Evolutionary conservation across 2,329 filamentous ascomycete species (phyloP).

Genomic region (Periconia macrospinosa): DNA sequence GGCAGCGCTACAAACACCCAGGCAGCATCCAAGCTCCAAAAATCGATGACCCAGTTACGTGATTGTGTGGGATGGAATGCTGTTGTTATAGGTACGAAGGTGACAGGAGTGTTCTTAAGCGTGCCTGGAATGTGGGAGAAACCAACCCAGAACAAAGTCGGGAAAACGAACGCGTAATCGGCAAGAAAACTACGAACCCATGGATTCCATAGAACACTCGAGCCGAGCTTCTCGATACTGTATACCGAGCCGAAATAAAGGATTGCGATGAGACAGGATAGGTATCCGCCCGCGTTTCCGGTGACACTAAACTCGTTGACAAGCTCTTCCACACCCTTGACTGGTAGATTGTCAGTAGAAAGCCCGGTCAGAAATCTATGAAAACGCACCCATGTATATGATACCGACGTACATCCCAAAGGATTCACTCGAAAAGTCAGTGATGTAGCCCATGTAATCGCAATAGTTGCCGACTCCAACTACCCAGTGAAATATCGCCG

Average conservation of each 20-base stretch:
- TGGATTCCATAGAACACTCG: conserved; percentile 49
- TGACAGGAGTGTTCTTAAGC: conserved; percentile 46
- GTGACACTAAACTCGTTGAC: conserved; percentile 52
- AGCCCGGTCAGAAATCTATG: not conserved
- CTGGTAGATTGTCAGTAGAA: conserved; percentile 24
- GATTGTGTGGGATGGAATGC: conserved; percentile 53
- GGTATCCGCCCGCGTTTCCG: conserved; percentile 49
- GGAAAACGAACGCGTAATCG: conserved; percentile 54
- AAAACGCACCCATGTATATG: conserved; percentile 54
- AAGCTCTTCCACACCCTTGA: conserved; percentile 61
- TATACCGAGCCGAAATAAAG: conserved; percentile 57
- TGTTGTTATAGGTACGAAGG: conserved; percentile 46
- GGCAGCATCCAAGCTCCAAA: conserved; percentile 55
- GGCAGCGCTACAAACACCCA: conserved; percentile 58
- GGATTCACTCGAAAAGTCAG: conserved; percentile 57
- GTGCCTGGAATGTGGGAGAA: conserved; percentile 56
- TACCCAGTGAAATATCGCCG: conserved; percentile 60
- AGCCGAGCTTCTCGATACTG: conserved; percentile 53
- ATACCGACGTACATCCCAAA: conserved; percentile 61
- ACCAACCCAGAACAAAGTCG: conserved; percentile 58
- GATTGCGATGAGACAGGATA: conserved; percentile 55
- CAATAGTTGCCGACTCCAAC: conserved; percentile 56
- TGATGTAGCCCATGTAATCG: conserved; percentile 63
- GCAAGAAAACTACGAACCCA: conserved; percentile 51
- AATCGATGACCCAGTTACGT: conserved; percentile 54